A percentile compares a stretch with the other conserved stretches of the same genome.
Conservation (phyloP, 805 yeast genomes). For the Candida broadrunensis region DNA sequence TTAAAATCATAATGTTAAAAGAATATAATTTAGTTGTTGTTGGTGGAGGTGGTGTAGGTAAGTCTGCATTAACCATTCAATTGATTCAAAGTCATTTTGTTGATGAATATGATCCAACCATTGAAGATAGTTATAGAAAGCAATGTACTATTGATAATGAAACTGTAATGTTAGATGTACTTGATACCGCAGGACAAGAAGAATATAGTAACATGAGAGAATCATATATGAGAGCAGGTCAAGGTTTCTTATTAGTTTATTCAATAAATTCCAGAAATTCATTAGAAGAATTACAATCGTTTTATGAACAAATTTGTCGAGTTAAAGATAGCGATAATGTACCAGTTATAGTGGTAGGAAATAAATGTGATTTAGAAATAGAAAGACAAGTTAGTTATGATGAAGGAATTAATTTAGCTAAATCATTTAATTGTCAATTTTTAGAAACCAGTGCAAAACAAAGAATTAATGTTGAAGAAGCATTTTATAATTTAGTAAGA, state of each 20-base stretch:
- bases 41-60: constrained; percentile 99
- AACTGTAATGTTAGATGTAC: constrained; percentile 73
- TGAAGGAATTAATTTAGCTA: constrained; percentile 63
- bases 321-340: constrained; percentile 74
- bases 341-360: constrained; percentile 79
- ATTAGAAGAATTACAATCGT: constrained; percentile 78
- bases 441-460: constrained; percentile 93
- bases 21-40: constrained; percentile 94
- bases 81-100: constrained; percentile 93
- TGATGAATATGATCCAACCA: constrained; percentile 97
- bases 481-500: constrained; percentile 69
- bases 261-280: constrained; percentile 82
- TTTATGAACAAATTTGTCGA: constrained; percentile 72
- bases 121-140: constrained; percentile 88
- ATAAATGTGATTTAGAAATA: constrained; percentile 71
- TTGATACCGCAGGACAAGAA: constrained; percentile 98
- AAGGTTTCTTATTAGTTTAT: constrained; percentile 87
- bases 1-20: constrained; percentile 39
- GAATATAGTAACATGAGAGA: constrained; percentile 85
- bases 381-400: constrained; percentile 72
- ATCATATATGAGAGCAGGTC: constrained; percentile 94
- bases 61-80: constrained; percentile 93
- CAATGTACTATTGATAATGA: constrained; percentile 81
- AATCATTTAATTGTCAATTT: constrained; percentile 66
- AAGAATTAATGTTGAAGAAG: constrained; percentile 84